phyloP scores from a whole-genome alignment of 1,284 basidiomycete species.

The Irpex lacteus region DNA sequence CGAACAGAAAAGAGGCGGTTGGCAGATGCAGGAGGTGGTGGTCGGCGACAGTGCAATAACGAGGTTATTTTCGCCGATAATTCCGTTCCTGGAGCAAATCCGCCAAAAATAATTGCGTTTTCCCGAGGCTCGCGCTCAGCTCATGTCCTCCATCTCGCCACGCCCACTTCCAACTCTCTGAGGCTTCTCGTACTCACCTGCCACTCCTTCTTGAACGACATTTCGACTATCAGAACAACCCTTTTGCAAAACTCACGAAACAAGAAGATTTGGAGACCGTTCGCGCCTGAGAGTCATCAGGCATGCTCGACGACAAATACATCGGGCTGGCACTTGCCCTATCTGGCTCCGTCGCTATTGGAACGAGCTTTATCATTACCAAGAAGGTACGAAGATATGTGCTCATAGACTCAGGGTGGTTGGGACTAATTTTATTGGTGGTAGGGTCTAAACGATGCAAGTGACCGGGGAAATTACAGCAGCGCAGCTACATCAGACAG shows the following conservation, averaged over 20 bases:
- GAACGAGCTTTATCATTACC: constrained; percentile 93
- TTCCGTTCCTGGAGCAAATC: neutral
- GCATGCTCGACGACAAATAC: constrained; percentile 88
- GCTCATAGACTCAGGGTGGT: neutral
- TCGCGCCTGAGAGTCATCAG: neutral
- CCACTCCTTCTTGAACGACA: constrained; percentile 1
- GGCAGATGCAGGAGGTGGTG: neutral
- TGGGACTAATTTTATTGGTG: constrained; percentile 3
- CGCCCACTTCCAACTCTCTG: neutral
- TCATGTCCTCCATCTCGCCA: constrained; percentile 5
- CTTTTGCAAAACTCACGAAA: neutral
- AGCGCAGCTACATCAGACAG: constrained; percentile 64
- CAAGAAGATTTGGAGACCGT: neutral
- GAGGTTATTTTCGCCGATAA: neutral
- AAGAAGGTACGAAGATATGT: constrained; percentile 75
- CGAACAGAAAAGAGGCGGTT: neutral
- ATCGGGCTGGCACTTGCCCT: constrained; percentile 87
- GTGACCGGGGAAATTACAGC: constrained; percentile 46
- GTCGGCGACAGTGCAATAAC: neutral
- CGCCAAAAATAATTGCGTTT: neutral
- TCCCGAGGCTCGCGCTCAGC: neutral
- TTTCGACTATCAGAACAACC: neutral
- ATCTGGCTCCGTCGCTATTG: constrained; percentile 82
- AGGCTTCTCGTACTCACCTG: neutral
- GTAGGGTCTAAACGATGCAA: constrained; percentile 83